These are phyloP conservation scores for Begonia loranthoides DNA, from an alignment of 306 rosid genomes.

Conservation along the genomic window DNA sequence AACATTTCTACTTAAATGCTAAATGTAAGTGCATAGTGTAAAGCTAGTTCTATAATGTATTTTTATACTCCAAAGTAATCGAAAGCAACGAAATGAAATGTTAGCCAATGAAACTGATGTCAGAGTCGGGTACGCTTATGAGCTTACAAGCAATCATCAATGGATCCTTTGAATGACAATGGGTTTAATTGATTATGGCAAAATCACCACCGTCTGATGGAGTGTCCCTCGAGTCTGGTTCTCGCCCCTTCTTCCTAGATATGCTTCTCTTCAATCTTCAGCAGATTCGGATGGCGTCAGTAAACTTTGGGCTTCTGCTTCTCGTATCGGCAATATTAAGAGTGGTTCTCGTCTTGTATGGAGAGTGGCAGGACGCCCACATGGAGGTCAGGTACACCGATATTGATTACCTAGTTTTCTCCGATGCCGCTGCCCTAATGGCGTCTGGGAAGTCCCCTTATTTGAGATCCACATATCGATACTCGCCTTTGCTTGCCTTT, in stretches of 20 bases:
- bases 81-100: too few species aligned
- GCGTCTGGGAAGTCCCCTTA: constrained; percentile 74
- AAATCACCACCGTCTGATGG: too few species aligned
- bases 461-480: constrained; percentile 71
- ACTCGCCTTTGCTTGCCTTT: constrained; percentile 79
- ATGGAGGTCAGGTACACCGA: constrained; percentile 89
- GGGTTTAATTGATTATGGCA: too few species aligned
- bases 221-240: not conserved
- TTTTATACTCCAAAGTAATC: too few species aligned
- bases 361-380: constrained; percentile 92
- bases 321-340: constrained; percentile 52
- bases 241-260: not conserved
- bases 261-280: not conserved
- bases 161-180: too few species aligned
- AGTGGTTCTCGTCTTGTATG: constrained; percentile 43
- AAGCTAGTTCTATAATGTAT: too few species aligned
- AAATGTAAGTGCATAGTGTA: too few species aligned
- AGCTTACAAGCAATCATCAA: too few species aligned
- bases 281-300: constrained; percentile 20
- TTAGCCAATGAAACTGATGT: too few species aligned
- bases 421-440: constrained; percentile 80
- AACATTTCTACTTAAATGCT: too few species aligned
- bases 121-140: too few species aligned
- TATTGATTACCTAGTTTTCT: constrained; percentile 77
- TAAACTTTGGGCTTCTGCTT: constrained; percentile 26